Conservation (phyloP, 495 filamentous ascomycete species). For the Paragyromitra xinjiangensis region DNA sequence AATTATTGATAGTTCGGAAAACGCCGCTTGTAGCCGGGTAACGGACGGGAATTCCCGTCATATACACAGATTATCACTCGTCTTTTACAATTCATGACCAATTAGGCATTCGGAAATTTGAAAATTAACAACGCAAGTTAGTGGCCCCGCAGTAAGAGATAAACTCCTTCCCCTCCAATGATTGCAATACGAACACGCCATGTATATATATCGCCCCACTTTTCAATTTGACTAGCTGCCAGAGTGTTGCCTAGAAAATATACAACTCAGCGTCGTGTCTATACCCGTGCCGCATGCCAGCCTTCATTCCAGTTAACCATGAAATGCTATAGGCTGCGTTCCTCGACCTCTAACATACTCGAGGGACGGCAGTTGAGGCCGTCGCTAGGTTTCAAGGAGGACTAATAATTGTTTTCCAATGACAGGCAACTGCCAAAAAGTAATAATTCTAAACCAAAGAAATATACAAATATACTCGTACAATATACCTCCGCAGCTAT, state of each 20-base stretch:
- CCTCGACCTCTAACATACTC: background rate
- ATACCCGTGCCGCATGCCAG: background rate
- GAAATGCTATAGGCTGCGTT: background rate
- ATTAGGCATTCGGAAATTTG: background rate
- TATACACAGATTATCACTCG: conserved; percentile 32
- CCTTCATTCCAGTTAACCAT: conserved; percentile 14
- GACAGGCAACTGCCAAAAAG: background rate
- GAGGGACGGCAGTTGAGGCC: background rate
- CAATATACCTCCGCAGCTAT: background rate
- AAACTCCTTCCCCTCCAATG: background rate
- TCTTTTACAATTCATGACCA: background rate
- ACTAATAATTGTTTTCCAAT: conserved; percentile 4
- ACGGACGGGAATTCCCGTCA: background rate
- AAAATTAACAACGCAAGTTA: background rate
- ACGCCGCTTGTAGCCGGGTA: conserved; percentile 40
- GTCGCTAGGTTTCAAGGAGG: background rate
- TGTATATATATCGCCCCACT: background rate
- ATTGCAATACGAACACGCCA: background rate
- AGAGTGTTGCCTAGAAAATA: background rate
- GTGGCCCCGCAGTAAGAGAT: background rate
- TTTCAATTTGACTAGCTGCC: background rate
- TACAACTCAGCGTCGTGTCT: background rate
- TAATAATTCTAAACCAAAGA: background rate
- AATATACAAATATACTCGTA: background rate
- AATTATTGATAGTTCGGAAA: conserved; percentile 22